Base-by-base conservation (phyloP, 2,329 filamentous ascomycete species). In the Scedosporium apiospermum region DNA sequence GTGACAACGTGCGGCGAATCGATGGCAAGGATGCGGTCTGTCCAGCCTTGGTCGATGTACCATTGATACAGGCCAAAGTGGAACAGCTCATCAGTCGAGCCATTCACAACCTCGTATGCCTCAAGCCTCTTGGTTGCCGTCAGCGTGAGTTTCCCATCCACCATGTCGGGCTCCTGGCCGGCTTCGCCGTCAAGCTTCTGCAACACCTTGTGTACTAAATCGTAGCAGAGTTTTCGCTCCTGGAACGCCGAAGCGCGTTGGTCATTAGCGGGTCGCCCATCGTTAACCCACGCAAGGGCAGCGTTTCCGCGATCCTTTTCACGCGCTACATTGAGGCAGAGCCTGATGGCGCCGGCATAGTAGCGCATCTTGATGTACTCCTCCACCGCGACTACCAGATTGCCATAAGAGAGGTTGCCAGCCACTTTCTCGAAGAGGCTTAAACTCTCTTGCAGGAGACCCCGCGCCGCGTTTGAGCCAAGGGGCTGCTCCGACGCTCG, bases 21-120 rank as follows among this genome's bases (percentile, higher is more conserved):
- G 60, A 95, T 91, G 42, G 88, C 86, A 41, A 99, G 83, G 30
- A 99, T 83, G 14, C 92, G 88, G 66, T 97, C 91, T 9, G 86
- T 89, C 86, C 90, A 93, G 18, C 89, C 88, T 72, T 93, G 88
- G 62, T 83, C 77, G 67, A 98, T 87, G 74, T 99, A 99, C 93
- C 95, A 99, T 70, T 97, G 93, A 72, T 97, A 99, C n/a, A 99
- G 81, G 69, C 91, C 91, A 65, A 91, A 96, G 72, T 98, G 89
- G 78, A 99, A 99, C 4, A 97, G 90, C 70, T 97, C 91, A 67
- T 99, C 95, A 14, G 88, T 84, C 0, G 93, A 96, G 64, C 83
- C 84, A 71, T 96, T 91, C 68, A 99, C 92, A 2, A 97, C 90
- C 55, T 88, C 85, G 74, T 98, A 96, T 0, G 95, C 93, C 76